A percentile compares a stretch with the other conserved stretches of the same genome.
Evolutionary conservation across 148 eudicot species (phyloP).

Genomic region (Chenopodium album): DNA sequence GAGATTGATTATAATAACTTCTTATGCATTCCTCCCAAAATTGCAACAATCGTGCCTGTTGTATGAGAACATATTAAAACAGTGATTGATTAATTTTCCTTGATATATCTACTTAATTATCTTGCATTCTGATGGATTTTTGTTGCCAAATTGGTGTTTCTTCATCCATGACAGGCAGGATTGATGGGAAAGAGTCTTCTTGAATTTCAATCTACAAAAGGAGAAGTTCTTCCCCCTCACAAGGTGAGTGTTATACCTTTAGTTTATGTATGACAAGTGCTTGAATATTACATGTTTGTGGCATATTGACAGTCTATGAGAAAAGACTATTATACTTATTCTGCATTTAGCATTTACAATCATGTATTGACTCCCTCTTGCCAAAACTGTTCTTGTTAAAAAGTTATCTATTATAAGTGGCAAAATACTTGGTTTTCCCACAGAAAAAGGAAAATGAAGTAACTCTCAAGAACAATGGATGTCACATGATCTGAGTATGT

Average conservation of each 20-base stretch:
- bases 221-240: slow-evolving; percentile 94
- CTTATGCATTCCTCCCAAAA: neutral
- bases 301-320: neutral
- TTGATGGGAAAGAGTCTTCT: slow-evolving; percentile 87
- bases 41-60: neutral
- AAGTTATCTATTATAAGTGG: neutral
- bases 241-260: slow-evolving; percentile 46
- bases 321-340: neutral
- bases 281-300: neutral
- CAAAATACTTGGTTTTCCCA: neutral
- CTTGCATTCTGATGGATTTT: neutral
- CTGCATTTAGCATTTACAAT: neutral
- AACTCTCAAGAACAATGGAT: neutral
- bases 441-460: neutral
- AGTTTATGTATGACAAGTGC: neutral
- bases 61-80: neutral
- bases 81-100: neutral
- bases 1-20: neutral
- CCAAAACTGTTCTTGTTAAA: neutral
- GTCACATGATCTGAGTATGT: neutral
- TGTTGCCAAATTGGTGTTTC: neutral
- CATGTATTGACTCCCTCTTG: neutral
- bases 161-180: slow-evolving; percentile 54
- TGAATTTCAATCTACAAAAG: slow-evolving; percentile 92
- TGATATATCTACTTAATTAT: too few species aligned